These are phyloP conservation scores for Coemansia reversa DNA, from an alignment of 192 early-diverging fungal genomes.

Conservation along the genomic window DNA sequence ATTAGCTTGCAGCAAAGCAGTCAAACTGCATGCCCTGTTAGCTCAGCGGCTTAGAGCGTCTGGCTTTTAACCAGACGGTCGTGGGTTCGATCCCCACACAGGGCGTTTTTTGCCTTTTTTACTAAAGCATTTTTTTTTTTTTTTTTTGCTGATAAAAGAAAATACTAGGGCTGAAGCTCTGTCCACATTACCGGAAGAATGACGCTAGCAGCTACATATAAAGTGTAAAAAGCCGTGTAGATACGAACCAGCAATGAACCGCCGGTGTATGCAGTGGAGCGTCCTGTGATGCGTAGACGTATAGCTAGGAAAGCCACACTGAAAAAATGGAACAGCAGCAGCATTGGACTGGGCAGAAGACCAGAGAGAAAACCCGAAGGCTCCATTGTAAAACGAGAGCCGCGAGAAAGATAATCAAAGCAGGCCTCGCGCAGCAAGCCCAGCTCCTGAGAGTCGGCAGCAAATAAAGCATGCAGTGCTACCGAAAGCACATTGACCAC, in stretches of 20 bases:
- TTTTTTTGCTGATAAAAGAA: not conserved
- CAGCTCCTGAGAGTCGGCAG: conserved; percentile 68
- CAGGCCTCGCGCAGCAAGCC: conserved; percentile 77
- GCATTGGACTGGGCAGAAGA: conserved; percentile 67
- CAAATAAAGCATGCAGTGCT: conserved; percentile 89
- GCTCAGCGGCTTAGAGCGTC: conserved; percentile 14
- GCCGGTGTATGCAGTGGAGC: conserved; percentile 22
- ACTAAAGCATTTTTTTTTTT: not conserved
- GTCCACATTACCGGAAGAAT: conserved; percentile 36
- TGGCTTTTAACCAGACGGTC: conserved; percentile 14
- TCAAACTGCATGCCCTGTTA: conserved; percentile 3
- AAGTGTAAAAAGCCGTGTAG: conserved; percentile 52
- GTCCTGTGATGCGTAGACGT: conserved; percentile 19
- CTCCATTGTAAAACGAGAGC: conserved; percentile 74
- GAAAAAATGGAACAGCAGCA: conserved; percentile 91
- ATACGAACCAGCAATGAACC: conserved; percentile 19
- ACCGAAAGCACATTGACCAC: conserved; percentile 90
- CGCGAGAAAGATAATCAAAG: conserved; percentile 84
- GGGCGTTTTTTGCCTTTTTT: conserved; percentile 2
- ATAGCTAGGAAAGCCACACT: conserved; percentile 70
- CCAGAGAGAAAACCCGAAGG: conserved; percentile 89
- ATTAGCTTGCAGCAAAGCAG: too few species aligned
- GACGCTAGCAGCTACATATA: conserved; percentile 55
- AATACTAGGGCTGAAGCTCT: not conserved
- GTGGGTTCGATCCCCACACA: conserved; percentile 17